Evolutionary conservation across 2,329 filamentous ascomycete species (phyloP), one percentile per base, ranked within the genome.

Genomic region (Sporothrix brunneoviolacea): DNA sequence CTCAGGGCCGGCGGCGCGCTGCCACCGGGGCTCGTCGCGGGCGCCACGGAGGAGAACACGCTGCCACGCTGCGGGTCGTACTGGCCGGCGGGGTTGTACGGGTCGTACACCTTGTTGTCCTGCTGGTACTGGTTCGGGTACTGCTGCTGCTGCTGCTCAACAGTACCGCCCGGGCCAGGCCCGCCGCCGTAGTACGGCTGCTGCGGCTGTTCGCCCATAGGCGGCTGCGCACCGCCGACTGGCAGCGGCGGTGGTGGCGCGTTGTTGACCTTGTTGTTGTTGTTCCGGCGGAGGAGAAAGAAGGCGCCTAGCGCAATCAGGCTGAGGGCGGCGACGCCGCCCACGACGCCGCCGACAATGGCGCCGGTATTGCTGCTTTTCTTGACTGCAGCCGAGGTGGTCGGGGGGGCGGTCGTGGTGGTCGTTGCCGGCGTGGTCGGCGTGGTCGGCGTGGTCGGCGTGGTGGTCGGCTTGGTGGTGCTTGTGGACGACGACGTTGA

Each of bases 281-380:
- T 55, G 28, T 16, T 21, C 44, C 19, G 47, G 35, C 64, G 65
- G 32, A 61, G 43, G n/a, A 68, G 28, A 44, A 62, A 58, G 48
- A 64, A 61, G 52, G 58, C 56, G 36, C 54, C 61, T n/a, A 62
- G 39, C 15, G 50, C 64, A 21, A 68, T 40, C n/a, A 58, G 59
- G 22, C 51, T 62, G 1, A 63, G 40, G 15, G 59, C 64, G 50
- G 59, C 64, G 3, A 67, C 60, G 8, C 62, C 65, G 32, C 64
- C 65, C 3, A 57, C 52, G 13, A 57, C 55, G 18, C 55, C 55
- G 27, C 65, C 65, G 4, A 60, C 61, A 35, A 67, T 65, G 50
- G 65, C 54, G 24, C 61, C 65, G 6, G 57, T n/a, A 15, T 53
- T 43, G 48, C 16, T 37, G 33, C 28, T 51, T n/a, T 49, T 44